Base-by-base conservation (phyloP, 805 yeast genomes). In the Starmerella vitae region DNA sequence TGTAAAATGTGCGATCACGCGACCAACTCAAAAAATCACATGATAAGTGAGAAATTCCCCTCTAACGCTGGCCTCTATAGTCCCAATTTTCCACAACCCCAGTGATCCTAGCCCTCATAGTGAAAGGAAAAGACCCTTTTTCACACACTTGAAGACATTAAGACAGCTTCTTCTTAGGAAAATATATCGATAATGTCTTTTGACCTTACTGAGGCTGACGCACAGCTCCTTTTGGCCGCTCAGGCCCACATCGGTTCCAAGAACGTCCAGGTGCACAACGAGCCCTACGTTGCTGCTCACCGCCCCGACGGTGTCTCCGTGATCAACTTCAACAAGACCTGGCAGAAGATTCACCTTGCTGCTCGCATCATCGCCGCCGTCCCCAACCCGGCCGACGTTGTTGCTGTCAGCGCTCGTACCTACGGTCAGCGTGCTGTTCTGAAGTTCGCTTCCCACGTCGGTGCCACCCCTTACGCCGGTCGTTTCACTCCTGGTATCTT, bases 401-500 rank as follows among this genome's bases (percentile, higher is more conserved):
- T 86, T 66, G 97, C 94, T 61, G 84, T 93, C 63, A 86, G 97
- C 55, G 83, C 97, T 61, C 88, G 97, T 78, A 86, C 96, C 61
- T 88, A 82, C 73, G 99, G 98, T 66, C 99, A 91, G 76, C 91
- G 99, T 77, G 99, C 98, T 65, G 99, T 88, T 58, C 79, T 91
- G 70, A 91, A 91, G 76, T 91, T 80, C 65, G 96, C 99, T 65
- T 83, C 95, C 61, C 97, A 91, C 86, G 86, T 97, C 61, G 97
- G 97, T 71, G 95, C 98, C 58, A 88, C 97, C 59, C 86, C 99
- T 67, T 88, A 91, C 73, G 99, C 98, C 61, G 99, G 99, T 73
- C 85, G 99, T 76, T 91, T 91, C 82, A 91, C 98, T 62, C 99
- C 99, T 72, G 99, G 99, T 83, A 78, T 81, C 75, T 91, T 91